Conservation (phyloP, 129 eudicot genomes). For the Helichrysum umbraculigerum region DNA sequence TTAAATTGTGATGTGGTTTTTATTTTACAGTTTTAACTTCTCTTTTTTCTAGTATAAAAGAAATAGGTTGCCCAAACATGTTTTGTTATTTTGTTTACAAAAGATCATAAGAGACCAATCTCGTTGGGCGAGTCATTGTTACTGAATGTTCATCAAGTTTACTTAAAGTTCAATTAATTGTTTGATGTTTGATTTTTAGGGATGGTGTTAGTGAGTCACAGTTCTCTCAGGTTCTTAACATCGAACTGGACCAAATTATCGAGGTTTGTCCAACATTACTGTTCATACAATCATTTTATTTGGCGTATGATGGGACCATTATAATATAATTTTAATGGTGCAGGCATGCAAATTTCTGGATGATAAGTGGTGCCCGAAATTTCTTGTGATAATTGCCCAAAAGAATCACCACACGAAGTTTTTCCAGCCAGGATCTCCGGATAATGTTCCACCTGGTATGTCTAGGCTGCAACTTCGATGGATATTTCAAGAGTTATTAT, state of each 20-base stretch:
- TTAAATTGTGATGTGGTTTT: neutral
- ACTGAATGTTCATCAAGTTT: neutral
- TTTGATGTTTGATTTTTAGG: slow-evolving; percentile 32
- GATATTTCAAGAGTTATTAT: neutral
- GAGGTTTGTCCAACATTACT: slow-evolving; percentile 47
- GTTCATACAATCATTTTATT: neutral
- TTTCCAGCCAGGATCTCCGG: slow-evolving; percentile 65
- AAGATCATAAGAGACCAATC: neutral
- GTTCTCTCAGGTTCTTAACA: slow-evolving; percentile 72
- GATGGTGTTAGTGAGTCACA: slow-evolving; percentile 91
- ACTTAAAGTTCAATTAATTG: neutral
- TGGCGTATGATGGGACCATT: neutral
- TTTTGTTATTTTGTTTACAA: neutral
- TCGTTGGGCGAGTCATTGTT: neutral
- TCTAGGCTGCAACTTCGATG: neutral
- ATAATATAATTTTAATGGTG: neutral
- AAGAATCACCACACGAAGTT: slow-evolving; percentile 84
- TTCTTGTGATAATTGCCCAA: slow-evolving; percentile 70
- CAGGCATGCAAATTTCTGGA: slow-evolving; percentile 81
- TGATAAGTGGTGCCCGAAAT: slow-evolving; percentile 75
- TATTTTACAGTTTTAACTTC: neutral
- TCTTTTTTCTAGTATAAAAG: neutral
- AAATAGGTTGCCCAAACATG: neutral
- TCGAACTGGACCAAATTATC: slow-evolving; percentile 67
- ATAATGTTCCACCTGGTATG: slow-evolving; percentile 79